Evolutionary conservation across 495 filamentous ascomycete genomes (phyloP).

Genomic region (Amniculicola lignicola): DNA sequence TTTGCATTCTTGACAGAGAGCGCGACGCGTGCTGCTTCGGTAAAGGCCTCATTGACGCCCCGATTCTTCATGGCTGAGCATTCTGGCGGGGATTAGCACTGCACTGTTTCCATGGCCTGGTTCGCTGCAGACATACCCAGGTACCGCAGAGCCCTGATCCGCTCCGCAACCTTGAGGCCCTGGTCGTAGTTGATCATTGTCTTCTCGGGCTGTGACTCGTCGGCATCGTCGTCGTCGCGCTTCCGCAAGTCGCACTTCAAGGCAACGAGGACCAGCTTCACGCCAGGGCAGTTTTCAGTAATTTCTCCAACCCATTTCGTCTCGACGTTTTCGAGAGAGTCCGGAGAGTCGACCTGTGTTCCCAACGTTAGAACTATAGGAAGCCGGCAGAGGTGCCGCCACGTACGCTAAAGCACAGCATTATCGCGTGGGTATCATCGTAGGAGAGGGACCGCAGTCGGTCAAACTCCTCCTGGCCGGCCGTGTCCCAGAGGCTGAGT

Average conservation of each 20-base stretch:
- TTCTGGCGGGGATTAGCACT: conserved; percentile 52
- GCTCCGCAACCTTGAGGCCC: conserved; percentile 86
- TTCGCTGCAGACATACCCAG: conserved; percentile 54
- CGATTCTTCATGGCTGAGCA: conserved; percentile 97
- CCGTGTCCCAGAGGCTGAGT: conserved; percentile 95
- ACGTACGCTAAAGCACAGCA: conserved; percentile 90
- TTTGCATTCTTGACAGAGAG: conserved; percentile 70
- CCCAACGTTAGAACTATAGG: background rate
- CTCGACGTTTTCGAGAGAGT: conserved; percentile 96
- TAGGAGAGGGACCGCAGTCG: conserved; percentile 91
- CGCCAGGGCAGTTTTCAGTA: conserved; percentile 91
- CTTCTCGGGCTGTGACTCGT: conserved; percentile 54
- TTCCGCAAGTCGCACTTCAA: conserved; percentile 95
- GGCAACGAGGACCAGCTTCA: conserved; percentile 92
- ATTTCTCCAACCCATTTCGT: conserved; percentile 98
- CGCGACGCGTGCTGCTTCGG: conserved; percentile 95
- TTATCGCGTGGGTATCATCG: conserved; percentile 95
- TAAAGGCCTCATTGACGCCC: conserved; percentile 97
- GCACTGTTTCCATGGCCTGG: background rate
- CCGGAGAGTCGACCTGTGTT: conserved; percentile 77
- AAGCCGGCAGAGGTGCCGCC: too few species aligned
- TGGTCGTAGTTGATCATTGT: conserved; percentile 87
- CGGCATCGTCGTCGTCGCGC: conserved; percentile 56
- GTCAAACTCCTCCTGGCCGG: conserved; percentile 98
- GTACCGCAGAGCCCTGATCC: conserved; percentile 85